These are phyloP conservation scores for Pharnaceum exiguum DNA, from an alignment of 148 eudicot species.

Conservation along the genomic window DNA sequence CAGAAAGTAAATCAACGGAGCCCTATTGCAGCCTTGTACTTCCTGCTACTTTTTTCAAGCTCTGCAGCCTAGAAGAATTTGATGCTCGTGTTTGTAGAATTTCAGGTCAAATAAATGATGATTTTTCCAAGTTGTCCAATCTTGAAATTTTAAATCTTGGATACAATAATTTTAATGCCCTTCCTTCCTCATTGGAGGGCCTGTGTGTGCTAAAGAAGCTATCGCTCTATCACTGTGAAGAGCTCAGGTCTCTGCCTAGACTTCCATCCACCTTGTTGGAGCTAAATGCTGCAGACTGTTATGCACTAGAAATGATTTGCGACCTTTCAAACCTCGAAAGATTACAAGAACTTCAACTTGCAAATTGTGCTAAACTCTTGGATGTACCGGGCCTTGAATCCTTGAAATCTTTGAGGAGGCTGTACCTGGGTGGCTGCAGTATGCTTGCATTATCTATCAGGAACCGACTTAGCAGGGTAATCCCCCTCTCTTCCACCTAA, in stretches of 20 bases:
- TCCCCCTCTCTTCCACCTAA: slow-evolving; percentile 14
- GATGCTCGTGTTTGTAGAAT: slow-evolving; percentile 49
- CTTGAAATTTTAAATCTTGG: slow-evolving; percentile 41
- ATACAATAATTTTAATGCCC: slow-evolving; percentile 41
- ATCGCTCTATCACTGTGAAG: slow-evolving; percentile 33
- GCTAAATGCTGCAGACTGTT: slow-evolving; percentile 50
- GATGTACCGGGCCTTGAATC: slow-evolving; percentile 52
- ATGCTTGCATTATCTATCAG: slow-evolving; percentile 23
- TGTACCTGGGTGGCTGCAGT: slow-evolving; percentile 52
- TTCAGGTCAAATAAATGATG: slow-evolving; percentile 36
- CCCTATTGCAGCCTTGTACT: slow-evolving; percentile 13
- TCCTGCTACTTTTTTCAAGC: slow-evolving; percentile 42
- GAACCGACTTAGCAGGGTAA: slow-evolving; percentile 41
- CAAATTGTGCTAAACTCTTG: slow-evolving; percentile 42
- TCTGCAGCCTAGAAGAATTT: slow-evolving; percentile 38
- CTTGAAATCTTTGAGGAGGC: slow-evolving; percentile 46
- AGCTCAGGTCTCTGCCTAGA: slow-evolving; percentile 41
- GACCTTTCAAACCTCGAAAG: slow-evolving; percentile 43
- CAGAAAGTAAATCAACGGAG: background rate
- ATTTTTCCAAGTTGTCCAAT: slow-evolving; percentile 39
- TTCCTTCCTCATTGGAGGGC: slow-evolving; percentile 46
- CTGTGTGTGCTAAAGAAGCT: slow-evolving; percentile 38
- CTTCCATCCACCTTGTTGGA: slow-evolving; percentile 51
- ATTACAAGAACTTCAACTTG: slow-evolving; percentile 41
- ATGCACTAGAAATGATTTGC: slow-evolving; percentile 29